These are phyloP conservation scores for Cucurbita argyrosperma DNA, from an alignment of 306 rosid genomes.

Conservation along the genomic window DNA sequence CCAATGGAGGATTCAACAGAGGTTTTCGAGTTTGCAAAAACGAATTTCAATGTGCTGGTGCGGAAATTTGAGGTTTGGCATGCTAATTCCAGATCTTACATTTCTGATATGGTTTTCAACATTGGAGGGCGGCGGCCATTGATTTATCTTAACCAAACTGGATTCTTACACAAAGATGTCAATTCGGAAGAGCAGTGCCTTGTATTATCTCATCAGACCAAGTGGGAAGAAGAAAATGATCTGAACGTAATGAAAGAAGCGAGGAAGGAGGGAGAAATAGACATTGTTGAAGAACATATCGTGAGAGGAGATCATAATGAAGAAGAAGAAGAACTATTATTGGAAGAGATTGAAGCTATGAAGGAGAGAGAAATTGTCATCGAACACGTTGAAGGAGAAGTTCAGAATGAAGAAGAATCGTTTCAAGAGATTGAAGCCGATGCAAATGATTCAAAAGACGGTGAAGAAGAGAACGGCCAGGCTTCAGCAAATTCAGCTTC, in stretches of 20 bases:
- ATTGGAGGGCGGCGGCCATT: slow-evolving; percentile 22
- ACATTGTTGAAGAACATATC: not conserved
- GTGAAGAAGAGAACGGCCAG: not conserved
- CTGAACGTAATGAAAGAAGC: not conserved
- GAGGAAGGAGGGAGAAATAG: not conserved
- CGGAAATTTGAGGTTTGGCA: slow-evolving; percentile 17
- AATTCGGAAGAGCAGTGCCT: slow-evolving; percentile 11
- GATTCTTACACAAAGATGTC: slow-evolving; percentile 8
- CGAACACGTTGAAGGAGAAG: not conserved
- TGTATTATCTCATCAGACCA: slow-evolving; percentile 12
- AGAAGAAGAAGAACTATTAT: not conserved
- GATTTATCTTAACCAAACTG: slow-evolving; percentile 31
- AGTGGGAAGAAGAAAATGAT: slow-evolving; percentile 1
- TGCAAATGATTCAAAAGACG: not conserved
- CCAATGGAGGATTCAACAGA: slow-evolving; percentile 15
- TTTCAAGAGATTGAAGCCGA: not conserved
- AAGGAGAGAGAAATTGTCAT: not conserved
- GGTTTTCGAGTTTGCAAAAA: slow-evolving; percentile 22
- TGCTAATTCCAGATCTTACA: slow-evolving; percentile 14
- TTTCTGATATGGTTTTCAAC: slow-evolving; percentile 21
- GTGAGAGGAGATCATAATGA: not conserved
- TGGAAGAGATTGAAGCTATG: not conserved
- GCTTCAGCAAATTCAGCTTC: not conserved
- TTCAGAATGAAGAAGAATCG: not conserved
- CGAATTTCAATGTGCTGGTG: slow-evolving; percentile 23